Base-by-base conservation (phyloP, 495 filamentous ascomycete species). In the Aspergillus conjunctus region DNA sequence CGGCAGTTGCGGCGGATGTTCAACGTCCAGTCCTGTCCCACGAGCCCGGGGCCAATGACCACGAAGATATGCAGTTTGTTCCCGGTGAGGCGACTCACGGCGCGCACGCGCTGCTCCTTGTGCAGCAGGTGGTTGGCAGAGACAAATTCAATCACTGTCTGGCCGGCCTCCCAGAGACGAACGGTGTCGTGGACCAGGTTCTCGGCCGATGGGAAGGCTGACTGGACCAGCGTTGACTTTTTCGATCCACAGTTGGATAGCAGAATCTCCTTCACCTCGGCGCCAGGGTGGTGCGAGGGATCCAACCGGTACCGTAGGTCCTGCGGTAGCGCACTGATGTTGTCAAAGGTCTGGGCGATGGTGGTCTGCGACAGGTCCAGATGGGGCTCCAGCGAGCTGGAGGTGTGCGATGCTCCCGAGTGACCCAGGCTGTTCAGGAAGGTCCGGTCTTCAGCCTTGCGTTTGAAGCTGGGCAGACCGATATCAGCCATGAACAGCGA, bases 251-350 rank as follows among this genome's bases (percentile, higher is more conserved):
- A 65, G 45, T 46, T 75, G 14, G 73, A 66, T 0, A 71, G 60
- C 9, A 83, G 64, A 11, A 74, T 48, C 3, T 67, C 69, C 52
- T 78, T 80, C 39, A 83, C 73, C 56, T 82, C 76, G n/a, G 74
- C 50, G 12, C 80, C 81, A 10, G 79, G 81, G 54, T 81, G 73
- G 4, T 32, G 34, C 20, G 31, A 7, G 0, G 62, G 56, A 26
- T 64, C 57, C 0, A 64, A 51, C 4, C 49, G 39, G 46, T 60
- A 54, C 1, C 62, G 62, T 10, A 64, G 43, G 31, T 64, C 62
- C 0, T 37, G 26, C 0, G 56, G 15, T 1, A 64, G 52, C 4
- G 54, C 53, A 14, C 22, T 21, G 33, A 64, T 57, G n/a, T 64
- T 64, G 39, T 64, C 57, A 34, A 60, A 64, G 11, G 58, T 64